These are phyloP conservation scores for Boechera divaricarpa DNA, from an alignment of 345 rosid species.

Conservation along the genomic window DNA sequence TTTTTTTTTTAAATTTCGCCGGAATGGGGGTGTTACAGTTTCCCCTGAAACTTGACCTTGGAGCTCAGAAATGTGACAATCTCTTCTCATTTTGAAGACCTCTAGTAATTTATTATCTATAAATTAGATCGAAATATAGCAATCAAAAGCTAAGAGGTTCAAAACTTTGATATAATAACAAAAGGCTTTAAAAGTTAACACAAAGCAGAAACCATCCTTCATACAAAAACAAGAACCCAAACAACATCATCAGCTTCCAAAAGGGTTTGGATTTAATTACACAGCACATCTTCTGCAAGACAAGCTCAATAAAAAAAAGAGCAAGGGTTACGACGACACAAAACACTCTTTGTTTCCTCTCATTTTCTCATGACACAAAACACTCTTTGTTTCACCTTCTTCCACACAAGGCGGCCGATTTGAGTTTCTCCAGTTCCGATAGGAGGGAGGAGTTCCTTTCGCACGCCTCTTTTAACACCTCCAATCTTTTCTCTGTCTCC, in stretches of 20 bases:
- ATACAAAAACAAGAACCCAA: too few relatives aligned
- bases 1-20: too few relatives aligned
- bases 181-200: too few relatives aligned
- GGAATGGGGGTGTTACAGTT: too few relatives aligned
- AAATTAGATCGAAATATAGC: too few relatives aligned
- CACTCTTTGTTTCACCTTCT: neutral
- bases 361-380: neutral
- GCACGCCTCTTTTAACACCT: constrained; percentile 64
- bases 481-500: constrained; percentile 48
- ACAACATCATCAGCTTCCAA: too few relatives aligned
- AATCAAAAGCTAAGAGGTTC: too few relatives aligned
- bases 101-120: too few relatives aligned
- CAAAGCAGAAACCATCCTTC: too few relatives aligned
- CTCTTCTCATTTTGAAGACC: constrained; percentile 20
- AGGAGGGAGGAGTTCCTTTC: constrained; percentile 65
- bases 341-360: neutral
- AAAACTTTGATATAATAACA: too few relatives aligned
- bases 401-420: constrained; percentile 16
- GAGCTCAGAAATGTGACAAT: constrained; percentile 38
- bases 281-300: neutral
- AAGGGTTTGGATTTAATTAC: too few relatives aligned
- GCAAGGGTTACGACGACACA: neutral
- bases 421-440: constrained; percentile 65
- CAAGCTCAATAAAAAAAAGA: neutral
- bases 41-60: constrained; percentile 39